These are phyloP conservation scores for Turritis glabra DNA, from an alignment of 345 rosid genomes.

Conservation along the genomic window DNA sequence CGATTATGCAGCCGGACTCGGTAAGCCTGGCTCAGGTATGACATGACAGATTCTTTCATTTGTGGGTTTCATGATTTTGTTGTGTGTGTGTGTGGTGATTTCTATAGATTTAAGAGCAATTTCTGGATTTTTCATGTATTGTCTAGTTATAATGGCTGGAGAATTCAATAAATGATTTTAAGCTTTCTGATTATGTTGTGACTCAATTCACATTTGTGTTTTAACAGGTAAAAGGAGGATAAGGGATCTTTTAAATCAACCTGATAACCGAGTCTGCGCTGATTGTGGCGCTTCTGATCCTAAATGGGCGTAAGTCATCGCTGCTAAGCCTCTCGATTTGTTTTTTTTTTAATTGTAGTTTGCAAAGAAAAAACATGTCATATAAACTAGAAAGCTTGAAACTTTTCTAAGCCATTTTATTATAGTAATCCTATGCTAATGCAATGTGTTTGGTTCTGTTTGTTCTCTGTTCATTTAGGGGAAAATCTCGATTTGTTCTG, in stretches of 20 bases:
- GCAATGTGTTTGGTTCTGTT: not conserved
- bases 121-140: constrained; percentile 1
- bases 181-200: not conserved
- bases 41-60: not conserved
- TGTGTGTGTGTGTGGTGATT: not conserved
- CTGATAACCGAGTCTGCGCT: constrained; percentile 71
- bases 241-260: constrained; percentile 43
- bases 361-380: not conserved
- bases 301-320: constrained; percentile 85
- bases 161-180: not conserved
- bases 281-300: constrained; percentile 95
- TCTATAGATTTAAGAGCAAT: not conserved
- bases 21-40: constrained; percentile 41
- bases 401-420: not conserved
- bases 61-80: not conserved
- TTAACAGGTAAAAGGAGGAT: constrained; percentile 36
- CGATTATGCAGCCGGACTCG: constrained; percentile 39
- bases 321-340: not conserved
- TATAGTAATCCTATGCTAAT: not conserved
- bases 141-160: not conserved
- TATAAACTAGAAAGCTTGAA: not conserved
- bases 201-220: not conserved
- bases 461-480: not conserved
- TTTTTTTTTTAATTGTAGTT: not conserved
- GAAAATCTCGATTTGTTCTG: not conserved